Conservation (phyloP, 345 rosid species). For the Passiflora organensis region DNA sequence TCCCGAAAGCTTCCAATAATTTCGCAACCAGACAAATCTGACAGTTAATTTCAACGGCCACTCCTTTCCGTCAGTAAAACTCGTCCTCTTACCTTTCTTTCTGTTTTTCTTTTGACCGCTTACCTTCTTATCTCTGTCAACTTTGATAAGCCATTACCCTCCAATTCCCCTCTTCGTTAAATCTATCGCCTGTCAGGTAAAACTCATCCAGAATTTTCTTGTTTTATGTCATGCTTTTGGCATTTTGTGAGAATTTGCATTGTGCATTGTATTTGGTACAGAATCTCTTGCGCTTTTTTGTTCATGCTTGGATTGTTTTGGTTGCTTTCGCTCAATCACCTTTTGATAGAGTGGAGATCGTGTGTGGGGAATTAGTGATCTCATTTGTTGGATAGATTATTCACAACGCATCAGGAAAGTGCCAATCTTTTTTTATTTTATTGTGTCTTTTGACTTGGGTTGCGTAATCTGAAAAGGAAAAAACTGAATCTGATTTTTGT, state of each 20-base stretch:
- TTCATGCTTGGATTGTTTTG: not conserved
- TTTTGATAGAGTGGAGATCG: not conserved
- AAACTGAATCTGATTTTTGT: conserved; percentile 6
- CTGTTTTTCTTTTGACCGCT: not conserved
- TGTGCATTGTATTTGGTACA: too few relatives aligned
- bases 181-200: conserved; percentile 17
- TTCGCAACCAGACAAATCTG: conserved; percentile 12
- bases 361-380: not conserved
- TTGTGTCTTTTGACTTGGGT: not conserved
- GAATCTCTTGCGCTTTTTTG: not conserved
- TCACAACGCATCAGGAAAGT: not conserved
- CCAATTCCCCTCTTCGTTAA: conserved; percentile 1
- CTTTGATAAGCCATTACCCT: conserved; percentile 1
- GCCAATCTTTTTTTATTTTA: too few relatives aligned
- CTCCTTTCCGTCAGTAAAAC: conserved; percentile 6
- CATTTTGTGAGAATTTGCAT: too few relatives aligned
- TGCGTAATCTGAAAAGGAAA: not conserved
- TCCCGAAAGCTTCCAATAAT: conserved; percentile 5
- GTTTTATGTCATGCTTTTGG: not conserved
- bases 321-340: not conserved
- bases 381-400: not conserved
- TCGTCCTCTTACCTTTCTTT: not conserved
- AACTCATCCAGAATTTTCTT: not conserved
- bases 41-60: conserved; percentile 32
- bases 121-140: not conserved